A percentile compares a stretch with the other conserved stretches of the same genome.
These are phyloP conservation scores for Zizania palustris DNA, from an alignment of 202 grass and related monocot species.

Conservation along the genomic window DNA sequence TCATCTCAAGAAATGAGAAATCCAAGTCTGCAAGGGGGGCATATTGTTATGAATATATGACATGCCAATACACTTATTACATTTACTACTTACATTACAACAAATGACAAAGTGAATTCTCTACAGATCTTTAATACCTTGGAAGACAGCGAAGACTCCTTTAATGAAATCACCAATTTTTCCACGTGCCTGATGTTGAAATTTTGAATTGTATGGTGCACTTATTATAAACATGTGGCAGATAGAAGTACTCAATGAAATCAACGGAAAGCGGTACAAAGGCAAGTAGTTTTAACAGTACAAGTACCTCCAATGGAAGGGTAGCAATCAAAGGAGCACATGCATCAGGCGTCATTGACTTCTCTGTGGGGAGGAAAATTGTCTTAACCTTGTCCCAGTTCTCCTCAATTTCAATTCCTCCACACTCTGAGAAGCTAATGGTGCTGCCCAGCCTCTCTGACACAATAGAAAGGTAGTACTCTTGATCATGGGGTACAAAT, in stretches of 20 bases:
- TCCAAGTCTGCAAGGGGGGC: slow-evolving; percentile 45
- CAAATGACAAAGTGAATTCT: neutral
- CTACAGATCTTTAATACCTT: slow-evolving; percentile 48
- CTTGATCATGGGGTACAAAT: slow-evolving; percentile 77
- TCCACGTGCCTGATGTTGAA: slow-evolving; percentile 56
- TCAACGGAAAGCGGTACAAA: neutral
- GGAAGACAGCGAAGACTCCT: slow-evolving; percentile 82
- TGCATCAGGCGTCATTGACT: slow-evolving; percentile 57
- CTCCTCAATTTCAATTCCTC: slow-evolving; percentile 92
- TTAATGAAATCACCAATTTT: slow-evolving; percentile 82
- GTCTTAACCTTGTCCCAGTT: slow-evolving; percentile 97
- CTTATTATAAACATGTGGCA: neutral
- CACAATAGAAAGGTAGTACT: slow-evolving; percentile 77
- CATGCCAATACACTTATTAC: neutral
- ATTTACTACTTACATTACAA: neutral
- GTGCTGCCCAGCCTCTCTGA: slow-evolving; percentile 85
- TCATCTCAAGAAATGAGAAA: slow-evolving; percentile 54
- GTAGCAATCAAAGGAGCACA: slow-evolving; percentile 20
- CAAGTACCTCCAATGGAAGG: slow-evolving; percentile 79
- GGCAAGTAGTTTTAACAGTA: neutral
- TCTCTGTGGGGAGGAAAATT: slow-evolving; percentile 74
- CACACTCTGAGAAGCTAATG: slow-evolving; percentile 88
- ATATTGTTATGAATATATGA: slow-evolving; percentile 5
- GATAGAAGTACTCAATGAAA: neutral
- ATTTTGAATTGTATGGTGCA: slow-evolving; percentile 17